These are phyloP conservation scores for Samsoniella hepiali DNA, from an alignment of 2,329 filamentous ascomycete species.

Conservation along the genomic window DNA sequence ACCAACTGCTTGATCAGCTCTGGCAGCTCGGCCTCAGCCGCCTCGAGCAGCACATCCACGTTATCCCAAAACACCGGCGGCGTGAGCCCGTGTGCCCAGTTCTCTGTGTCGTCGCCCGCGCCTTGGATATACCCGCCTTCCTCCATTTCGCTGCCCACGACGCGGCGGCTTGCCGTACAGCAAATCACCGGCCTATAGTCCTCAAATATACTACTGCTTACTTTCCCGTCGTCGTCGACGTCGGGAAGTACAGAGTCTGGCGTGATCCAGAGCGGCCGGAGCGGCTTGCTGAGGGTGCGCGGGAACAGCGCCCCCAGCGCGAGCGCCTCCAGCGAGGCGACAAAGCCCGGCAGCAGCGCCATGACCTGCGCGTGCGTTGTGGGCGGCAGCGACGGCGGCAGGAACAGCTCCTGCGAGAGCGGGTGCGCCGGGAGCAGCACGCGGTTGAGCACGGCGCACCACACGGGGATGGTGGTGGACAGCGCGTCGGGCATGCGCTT, in stretches of 20 bases:
- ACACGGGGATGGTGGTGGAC: slow-evolving; percentile 89
- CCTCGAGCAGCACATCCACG: slow-evolving; percentile 54
- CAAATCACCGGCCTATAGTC: slow-evolving; percentile 73
- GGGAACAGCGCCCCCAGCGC: slow-evolving; percentile 49
- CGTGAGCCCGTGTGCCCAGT: slow-evolving; percentile 81
- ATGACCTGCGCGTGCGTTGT: slow-evolving; percentile 75
- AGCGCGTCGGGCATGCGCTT: slow-evolving; percentile 95
- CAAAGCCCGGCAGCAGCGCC: slow-evolving; percentile 53
- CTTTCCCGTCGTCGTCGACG: too few species aligned
- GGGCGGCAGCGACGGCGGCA: slow-evolving; percentile 69
- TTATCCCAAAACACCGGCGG: slow-evolving; percentile 77
- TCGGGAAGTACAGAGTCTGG: slow-evolving; percentile 55
- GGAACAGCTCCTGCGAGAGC: slow-evolving; percentile 54
- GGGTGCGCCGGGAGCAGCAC: slow-evolving; percentile 64
- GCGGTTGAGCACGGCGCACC: slow-evolving; percentile 83
- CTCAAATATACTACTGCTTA: slow-evolving; percentile 42
- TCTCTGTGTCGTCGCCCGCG: slow-evolving; percentile 90
- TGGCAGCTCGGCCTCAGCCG: slow-evolving; percentile 62
- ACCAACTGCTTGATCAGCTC: slow-evolving; percentile 48
- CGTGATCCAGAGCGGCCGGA: slow-evolving; percentile 78
- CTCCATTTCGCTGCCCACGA: slow-evolving; percentile 60
- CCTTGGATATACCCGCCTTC: slow-evolving; percentile 82
- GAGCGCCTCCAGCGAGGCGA: slow-evolving; percentile 51
- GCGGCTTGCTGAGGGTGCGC: slow-evolving; percentile 61
- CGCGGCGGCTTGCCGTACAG: slow-evolving; percentile 76